Base-by-base conservation (phyloP, 78 protist species). In the Dictyostelium firmibasis region DNA sequence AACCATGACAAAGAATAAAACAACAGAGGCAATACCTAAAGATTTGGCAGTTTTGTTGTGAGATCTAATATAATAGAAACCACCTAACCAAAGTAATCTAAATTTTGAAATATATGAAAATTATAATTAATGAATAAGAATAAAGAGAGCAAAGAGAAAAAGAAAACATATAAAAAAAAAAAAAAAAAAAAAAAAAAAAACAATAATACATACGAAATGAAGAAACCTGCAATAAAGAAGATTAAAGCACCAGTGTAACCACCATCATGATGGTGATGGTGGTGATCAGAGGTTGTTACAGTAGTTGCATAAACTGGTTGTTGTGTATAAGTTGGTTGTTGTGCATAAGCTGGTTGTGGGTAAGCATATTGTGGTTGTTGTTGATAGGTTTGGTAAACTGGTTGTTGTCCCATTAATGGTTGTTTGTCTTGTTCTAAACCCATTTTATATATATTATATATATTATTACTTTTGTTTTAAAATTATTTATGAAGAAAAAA, bases 51-150 rank as follows among this genome's bases (percentile, higher is more conserved):
- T 43, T 74, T n/a, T 27, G n/a, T 85, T 47, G 18, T 69, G 76
- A 29, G 76, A 50, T 74, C 38, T 85, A 8, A 85, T 25, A 53
- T 50, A 85, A 5, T 43, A 36, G 25, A 69, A 44, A 14, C 83
- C 91, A 50, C 33, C 75, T 43, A 85, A 35, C 89, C 89, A 84
- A 25, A 70, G 38, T 27, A 29, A 29, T 27, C 77, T 70, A 29
- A 64, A 64, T 20, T 64, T 64, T 44, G 10, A 47, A 50, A 27
- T 18, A 16, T 20, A 10, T 18, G 23, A 16, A 43, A 60, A 4
- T 60, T 20, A 60, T 60, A 9, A 23, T 60, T 60, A 23, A 20
- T 53, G 2, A 3, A 57, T 62, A 20, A 47, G 43, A 31, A 14
- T 33, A 57, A 50, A 50, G n/a, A 50, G 14, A 10, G 16, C 13